Percentiles rank a stretch among this genome's conserved stretches.
These are phyloP conservation scores for Hemileccinum impolitum DNA, from an alignment of 768 basidiomycete species.

Conservation along the genomic window DNA sequence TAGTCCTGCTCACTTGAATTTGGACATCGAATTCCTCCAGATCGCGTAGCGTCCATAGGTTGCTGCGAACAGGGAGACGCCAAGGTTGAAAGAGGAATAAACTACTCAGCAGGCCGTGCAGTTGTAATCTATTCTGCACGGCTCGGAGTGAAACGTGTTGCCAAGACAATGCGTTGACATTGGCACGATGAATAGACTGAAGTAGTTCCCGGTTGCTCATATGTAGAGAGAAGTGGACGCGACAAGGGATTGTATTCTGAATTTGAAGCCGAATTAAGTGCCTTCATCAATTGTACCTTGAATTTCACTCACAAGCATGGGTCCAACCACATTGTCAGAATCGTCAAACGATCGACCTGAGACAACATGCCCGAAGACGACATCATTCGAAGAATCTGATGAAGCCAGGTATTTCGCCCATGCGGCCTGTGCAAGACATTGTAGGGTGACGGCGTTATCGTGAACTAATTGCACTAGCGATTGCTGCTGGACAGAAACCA, in stretches of 20 bases:
- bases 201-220: conserved; percentile 35
- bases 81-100: conserved; percentile 44
- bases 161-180: conserved; percentile 39
- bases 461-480: conserved; percentile 13
- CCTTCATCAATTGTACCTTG: neutral
- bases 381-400: conserved; percentile 26
- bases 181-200: conserved; percentile 34
- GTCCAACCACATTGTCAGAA: conserved; percentile 44
- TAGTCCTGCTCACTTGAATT: conserved; percentile 28
- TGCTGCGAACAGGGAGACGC: neutral
- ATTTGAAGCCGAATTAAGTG: neutral
- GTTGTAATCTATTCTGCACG: conserved; percentile 34
- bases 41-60: conserved; percentile 23
- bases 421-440: conserved; percentile 35
- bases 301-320: conserved; percentile 39
- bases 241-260: conserved; percentile 46
- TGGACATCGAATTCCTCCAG: conserved; percentile 14
- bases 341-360: conserved; percentile 41
- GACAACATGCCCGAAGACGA: conserved; percentile 46
- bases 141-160: conserved; percentile 45
- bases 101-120: conserved; percentile 37
- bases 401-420: conserved; percentile 28
- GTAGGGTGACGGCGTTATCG: conserved; percentile 32
- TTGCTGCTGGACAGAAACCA: conserved; percentile 10
- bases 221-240: conserved; percentile 29